Base-by-base conservation (phyloP, 495 filamentous ascomycete species). In the Penicillium paxilli region DNA sequence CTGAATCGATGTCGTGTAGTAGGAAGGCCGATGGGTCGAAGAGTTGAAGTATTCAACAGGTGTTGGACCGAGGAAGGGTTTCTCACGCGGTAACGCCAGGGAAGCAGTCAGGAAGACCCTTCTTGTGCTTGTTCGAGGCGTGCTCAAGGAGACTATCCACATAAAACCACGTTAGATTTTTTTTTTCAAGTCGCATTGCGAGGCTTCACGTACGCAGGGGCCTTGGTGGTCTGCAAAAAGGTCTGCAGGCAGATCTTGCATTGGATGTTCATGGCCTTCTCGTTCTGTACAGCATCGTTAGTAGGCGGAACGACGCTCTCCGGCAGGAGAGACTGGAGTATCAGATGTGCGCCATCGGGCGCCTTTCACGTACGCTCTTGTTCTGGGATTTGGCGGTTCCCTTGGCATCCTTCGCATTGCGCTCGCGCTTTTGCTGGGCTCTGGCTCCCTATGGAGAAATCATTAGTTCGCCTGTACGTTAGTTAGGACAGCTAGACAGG, bases 211-310 rank as follows among this genome's bases (percentile, higher is more conserved):
- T 54, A 67, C 64, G 64, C 64, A 53, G 64, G 64, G 2, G 61
- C 64, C 51, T 67, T 67, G 44, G 64, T 67, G 22, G 64, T 67
- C 55, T 64, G 61, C 23, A 67, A 51, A 54, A 67, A 67, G 20
- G 64, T 67, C 48, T 67, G 64, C 24, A 38, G 51, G 64, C 64
- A 67, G 37, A 52, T 23, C 33, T 64, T 53, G 55, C 64, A 67
- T 44, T 59, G 55, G 30, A 67, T 67, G 55, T 1, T 67, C 61
- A 62, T 62, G 48, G 64, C 64, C 30, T 64, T 57, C 54, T 67
- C 61, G 44, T 67, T 67, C 64, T 66, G 38, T 8, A 59, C 5
- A 35, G 30, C 3, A 7, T 21, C n/a, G 3, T 25, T 5, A 16
- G 22, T 28, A 11, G 47, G 38, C 42, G 26, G 20, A 20, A 44